Base-by-base conservation (phyloP, 176 grass and related monocot species). In the Melocanna baccifera region DNA sequence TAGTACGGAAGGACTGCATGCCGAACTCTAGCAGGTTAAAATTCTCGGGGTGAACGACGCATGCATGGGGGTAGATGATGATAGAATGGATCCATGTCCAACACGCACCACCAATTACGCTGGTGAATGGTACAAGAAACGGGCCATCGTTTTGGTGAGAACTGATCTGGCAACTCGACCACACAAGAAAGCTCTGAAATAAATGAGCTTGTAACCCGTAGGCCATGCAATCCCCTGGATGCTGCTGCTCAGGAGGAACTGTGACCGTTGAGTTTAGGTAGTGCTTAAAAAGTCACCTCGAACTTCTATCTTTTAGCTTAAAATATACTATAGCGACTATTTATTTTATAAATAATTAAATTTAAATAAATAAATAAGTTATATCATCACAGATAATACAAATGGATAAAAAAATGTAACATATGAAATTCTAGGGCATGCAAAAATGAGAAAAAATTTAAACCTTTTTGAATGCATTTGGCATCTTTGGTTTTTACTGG, bases 101-200 rank as follows among this genome's bases (percentile, higher is more conserved):
- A 53, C 58, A 67, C 55, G 63, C 48, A 69, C 64, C 15, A 50
- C 42, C 73, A 40, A 40, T 70, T 48, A 48, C 61, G 40, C 62
- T 23, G 53, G 52, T 50, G 62, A 47, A 26, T 57, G 67, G 46
- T 47, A 36, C 52, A 34, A 58, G 61, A 48, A 71, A 76, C 48
- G 71, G 78, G 85, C 20, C 26, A 50, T 87, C 79, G 59, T 87
- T 71, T 58, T 76, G 47, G 62, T 46, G 14, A 28, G 39, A 23
- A 25, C 20, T 25, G 63, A 68, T 55, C 68, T 55, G 30, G 30
- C 63, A 23, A 12, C 63, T 40, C 63, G 53, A 68, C 62, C 19
- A 53, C 58, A 18, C 7, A 67, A 15, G 83, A 56, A 58, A 47
- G 36, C 19, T 57, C 15, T 67, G 29, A 43, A 81, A 75, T 59